A percentile compares a stretch with the other conserved stretches of the same genome.
Conservation (phyloP, 106 monocot species). For the Chionographis japonica region DNA sequence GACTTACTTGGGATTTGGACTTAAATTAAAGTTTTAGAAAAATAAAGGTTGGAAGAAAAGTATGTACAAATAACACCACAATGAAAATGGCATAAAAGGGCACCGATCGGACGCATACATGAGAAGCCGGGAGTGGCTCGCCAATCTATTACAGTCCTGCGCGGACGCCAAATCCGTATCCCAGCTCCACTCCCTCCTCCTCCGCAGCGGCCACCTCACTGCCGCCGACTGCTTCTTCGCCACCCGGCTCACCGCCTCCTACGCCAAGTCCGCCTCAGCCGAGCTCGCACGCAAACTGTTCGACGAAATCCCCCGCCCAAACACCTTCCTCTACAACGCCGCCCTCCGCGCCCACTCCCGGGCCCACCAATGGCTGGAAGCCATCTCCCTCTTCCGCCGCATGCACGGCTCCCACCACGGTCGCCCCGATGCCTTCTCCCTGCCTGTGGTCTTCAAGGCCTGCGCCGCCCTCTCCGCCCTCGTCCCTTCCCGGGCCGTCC, state of each 20-base stretch:
- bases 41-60: too few species aligned
- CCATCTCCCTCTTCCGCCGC: constrained; percentile 8
- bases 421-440: constrained; percentile 33
- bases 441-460: constrained; percentile 45
- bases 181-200: constrained; percentile 29
- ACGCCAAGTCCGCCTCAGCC: background rate
- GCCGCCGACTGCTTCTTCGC: constrained; percentile 19
- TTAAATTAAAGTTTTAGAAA: too few species aligned
- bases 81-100: too few species aligned
- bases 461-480: constrained; percentile 18
- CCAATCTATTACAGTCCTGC: constrained; percentile 2
- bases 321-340: constrained; percentile 45
- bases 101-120: background rate
- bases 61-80: too few species aligned
- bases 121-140: constrained; percentile 13
- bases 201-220: constrained; percentile 24
- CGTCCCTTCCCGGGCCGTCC: constrained; percentile 32
- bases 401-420: constrained; percentile 3
- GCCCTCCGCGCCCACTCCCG: constrained; percentile 39
- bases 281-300: constrained; percentile 29
- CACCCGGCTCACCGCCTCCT: constrained; percentile 16
- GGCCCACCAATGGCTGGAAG: constrained; percentile 33
- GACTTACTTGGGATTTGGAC: too few species aligned
- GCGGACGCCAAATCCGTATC: constrained; percentile 1
- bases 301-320: constrained; percentile 43